These are phyloP conservation scores for Candida morakotiae DNA, from an alignment of 805 yeast species.

Conservation along the genomic window DNA sequence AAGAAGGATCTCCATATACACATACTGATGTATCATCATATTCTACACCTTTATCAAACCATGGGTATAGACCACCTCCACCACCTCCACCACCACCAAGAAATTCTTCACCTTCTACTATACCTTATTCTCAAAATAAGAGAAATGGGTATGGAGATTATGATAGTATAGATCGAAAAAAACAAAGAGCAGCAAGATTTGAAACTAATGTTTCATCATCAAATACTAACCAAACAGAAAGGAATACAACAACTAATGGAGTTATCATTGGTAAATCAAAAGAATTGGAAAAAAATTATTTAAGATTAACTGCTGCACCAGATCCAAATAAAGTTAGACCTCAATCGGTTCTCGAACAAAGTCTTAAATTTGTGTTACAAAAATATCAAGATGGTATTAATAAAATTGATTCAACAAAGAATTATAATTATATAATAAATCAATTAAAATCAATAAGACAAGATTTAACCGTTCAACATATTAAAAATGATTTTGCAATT, in stretches of 20 bases:
- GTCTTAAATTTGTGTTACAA: slow-evolving; percentile 50
- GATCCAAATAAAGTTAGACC: slow-evolving; percentile 85
- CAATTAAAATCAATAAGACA: slow-evolving; percentile 92
- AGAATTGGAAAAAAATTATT: slow-evolving; percentile 69
- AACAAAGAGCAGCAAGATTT: slow-evolving; percentile 48
- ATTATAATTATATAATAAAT: slow-evolving; percentile 76
- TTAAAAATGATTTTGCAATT: slow-evolving; percentile 72
- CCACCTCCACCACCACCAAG: not conserved
- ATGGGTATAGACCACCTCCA: too few species aligned
- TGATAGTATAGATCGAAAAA: slow-evolving; percentile 33
- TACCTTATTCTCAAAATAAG: not conserved
- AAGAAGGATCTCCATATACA: too few species aligned
- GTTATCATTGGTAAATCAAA: slow-evolving; percentile 58
- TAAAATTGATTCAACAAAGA: slow-evolving; percentile 20
- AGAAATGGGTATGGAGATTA: slow-evolving; percentile 9
- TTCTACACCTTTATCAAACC: not conserved
- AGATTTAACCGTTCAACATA: slow-evolving; percentile 88
- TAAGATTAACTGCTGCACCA: slow-evolving; percentile 87
- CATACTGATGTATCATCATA: not conserved
- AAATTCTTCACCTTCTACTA: not conserved
- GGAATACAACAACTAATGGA: not conserved
- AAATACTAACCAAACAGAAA: not conserved
- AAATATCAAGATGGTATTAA: slow-evolving; percentile 38
- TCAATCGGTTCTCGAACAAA: slow-evolving; percentile 49
- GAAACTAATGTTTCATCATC: slow-evolving; percentile 15